phyloP scores from a whole-genome alignment of 1,284 basidiomycete genomes.

The Moniliophthora roreri region DNA sequence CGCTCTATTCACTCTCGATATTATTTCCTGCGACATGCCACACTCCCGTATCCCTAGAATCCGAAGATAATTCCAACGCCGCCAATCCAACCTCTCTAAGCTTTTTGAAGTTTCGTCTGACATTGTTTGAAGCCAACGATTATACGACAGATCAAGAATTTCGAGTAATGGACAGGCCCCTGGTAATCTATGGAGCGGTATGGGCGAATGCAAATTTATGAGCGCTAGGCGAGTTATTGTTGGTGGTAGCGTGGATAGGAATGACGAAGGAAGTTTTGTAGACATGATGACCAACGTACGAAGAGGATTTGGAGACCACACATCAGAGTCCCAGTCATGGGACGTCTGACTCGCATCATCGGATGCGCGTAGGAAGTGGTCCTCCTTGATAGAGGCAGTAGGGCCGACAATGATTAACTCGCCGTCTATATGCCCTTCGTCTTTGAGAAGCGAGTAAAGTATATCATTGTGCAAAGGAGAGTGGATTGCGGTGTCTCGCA shows the following conservation, averaged over 20 bases:
- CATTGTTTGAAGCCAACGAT: constrained; percentile 48
- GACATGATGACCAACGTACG: constrained; percentile 41
- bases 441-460: constrained; percentile 47
- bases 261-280: constrained; percentile 32
- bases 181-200: constrained; percentile 56
- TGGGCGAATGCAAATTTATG: constrained; percentile 35
- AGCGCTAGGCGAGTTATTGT: constrained; percentile 45
- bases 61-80: constrained; percentile 46
- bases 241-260: constrained; percentile 28
- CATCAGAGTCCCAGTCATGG: constrained; percentile 33
- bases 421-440: constrained; percentile 52
- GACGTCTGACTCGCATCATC: neutral
- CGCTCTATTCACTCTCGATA: constrained; percentile 49
- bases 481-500: constrained; percentile 57
- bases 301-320: constrained; percentile 30
- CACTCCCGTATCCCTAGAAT: constrained; percentile 57
- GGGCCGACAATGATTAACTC: constrained; percentile 66
- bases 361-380: constrained; percentile 32
- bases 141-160: constrained; percentile 67
- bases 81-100: constrained; percentile 56
- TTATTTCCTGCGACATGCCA: constrained; percentile 37
- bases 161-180: constrained; percentile 60
- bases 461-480: constrained; percentile 48
- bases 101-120: constrained; percentile 29
- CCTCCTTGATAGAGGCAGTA: constrained; percentile 38